Evolutionary conservation across 768 basidiomycete genomes (phyloP).

Genomic region (Russula foetens): DNA sequence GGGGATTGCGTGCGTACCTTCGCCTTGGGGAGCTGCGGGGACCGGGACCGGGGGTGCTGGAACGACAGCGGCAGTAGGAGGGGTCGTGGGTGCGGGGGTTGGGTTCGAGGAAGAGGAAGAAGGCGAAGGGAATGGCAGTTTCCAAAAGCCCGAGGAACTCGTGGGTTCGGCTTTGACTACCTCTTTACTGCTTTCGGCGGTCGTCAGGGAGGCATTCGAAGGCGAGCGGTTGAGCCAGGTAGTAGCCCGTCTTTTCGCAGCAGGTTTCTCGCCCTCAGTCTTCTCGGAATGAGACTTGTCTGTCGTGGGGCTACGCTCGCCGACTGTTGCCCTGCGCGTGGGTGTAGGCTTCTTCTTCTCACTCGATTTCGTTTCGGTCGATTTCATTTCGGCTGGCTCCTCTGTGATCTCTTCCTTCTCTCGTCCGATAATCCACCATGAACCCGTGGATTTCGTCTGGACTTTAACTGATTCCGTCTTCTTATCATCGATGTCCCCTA

Average conservation of each 20-base stretch:
- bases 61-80: background rate
- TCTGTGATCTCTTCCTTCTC: conserved; percentile 11
- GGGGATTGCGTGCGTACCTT: conserved; percentile 6
- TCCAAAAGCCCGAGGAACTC: conserved; percentile 13
- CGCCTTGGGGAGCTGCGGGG: conserved; percentile 11
- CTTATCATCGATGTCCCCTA: conserved; percentile 61
- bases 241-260: background rate
- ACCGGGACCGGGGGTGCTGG: too few species aligned
- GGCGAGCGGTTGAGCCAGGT: conserved; percentile 16
- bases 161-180: conserved; percentile 3
- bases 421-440: conserved; percentile 42
- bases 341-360: conserved; percentile 8
- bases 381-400: background rate
- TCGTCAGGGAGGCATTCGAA: conserved; percentile 9
- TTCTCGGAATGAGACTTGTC: conserved; percentile 3
- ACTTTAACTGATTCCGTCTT: conserved; percentile 57
- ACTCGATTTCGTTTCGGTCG: background rate
- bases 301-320: background rate
- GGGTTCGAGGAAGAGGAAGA: background rate
- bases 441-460: conserved; percentile 40
- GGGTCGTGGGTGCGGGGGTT: background rate
- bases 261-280: conserved; percentile 1
- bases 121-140: background rate
- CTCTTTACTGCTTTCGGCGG: conserved; percentile 7
- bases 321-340: conserved; percentile 11